These are phyloP conservation scores for Backusella luteola DNA, from an alignment of 192 early-diverging fungal genomes.

Conservation along the genomic window DNA sequence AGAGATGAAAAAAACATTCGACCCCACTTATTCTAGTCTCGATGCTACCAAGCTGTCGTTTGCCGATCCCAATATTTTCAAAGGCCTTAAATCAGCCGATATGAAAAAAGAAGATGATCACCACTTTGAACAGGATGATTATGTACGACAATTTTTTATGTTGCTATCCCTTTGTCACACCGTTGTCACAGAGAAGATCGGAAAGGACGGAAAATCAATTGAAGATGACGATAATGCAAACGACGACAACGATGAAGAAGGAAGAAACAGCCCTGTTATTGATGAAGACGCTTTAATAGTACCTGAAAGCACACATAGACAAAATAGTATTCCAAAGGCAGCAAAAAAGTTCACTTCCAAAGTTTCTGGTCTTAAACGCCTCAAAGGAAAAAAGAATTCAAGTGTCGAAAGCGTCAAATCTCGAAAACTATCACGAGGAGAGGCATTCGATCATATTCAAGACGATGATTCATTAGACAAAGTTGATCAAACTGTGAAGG, in stretches of 20 bases:
- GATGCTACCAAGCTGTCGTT: constrained; percentile 69
- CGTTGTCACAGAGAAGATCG: constrained; percentile 76
- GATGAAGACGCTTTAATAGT: background rate
- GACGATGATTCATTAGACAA: constrained; percentile 12
- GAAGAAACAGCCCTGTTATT: background rate
- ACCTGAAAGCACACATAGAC: background rate
- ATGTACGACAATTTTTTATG: constrained; percentile 81
- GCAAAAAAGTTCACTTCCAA: background rate
- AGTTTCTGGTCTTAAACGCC: background rate
- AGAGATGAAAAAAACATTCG: constrained; percentile 64
- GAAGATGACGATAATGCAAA: constrained; percentile 21
- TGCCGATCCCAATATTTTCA: constrained; percentile 78
- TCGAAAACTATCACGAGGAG: constrained; percentile 10
- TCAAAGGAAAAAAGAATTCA: background rate
- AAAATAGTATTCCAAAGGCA: background rate
- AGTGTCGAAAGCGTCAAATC: background rate
- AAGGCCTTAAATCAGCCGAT: constrained; percentile 54
- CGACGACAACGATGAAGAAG: constrained; percentile 25
- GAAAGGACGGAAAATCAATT: constrained; percentile 48
- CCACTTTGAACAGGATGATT: background rate
- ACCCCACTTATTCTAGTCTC: constrained; percentile 62
- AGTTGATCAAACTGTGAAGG: constrained; percentile 35
- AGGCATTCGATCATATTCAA: constrained; percentile 2
- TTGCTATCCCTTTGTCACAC: constrained; percentile 93
- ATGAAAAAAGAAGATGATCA: constrained; percentile 11